A percentile compares a stretch with the other conserved stretches of the same genome.
These are phyloP conservation scores for Daldinia concentrica DNA, from an alignment of 495 filamentous ascomycete genomes.

Conservation along the genomic window DNA sequence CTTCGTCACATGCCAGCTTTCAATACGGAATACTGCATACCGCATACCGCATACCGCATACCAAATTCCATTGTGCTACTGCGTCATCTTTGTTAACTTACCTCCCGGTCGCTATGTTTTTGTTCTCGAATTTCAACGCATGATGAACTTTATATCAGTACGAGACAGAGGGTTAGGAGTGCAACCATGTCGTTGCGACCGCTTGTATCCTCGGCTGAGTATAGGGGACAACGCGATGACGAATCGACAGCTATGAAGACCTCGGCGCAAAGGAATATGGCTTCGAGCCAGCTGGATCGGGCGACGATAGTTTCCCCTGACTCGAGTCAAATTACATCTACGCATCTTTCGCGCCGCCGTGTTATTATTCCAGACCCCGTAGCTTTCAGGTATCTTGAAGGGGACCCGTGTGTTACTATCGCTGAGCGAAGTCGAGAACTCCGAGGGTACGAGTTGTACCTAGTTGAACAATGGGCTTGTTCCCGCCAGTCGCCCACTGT, in stretches of 20 bases:
- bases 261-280: slow-evolving; percentile 22
- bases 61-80: background rate
- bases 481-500: slow-evolving; percentile 90
- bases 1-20: slow-evolving; percentile 41
- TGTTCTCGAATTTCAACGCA: slow-evolving; percentile 13
- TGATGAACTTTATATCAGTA: slow-evolving; percentile 32
- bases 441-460: slow-evolving; percentile 88
- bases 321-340: slow-evolving; percentile 25
- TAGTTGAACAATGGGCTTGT: slow-evolving; percentile 98
- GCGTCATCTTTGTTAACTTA: slow-evolving; percentile 11
- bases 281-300: slow-evolving; percentile 19
- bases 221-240: slow-evolving; percentile 36
- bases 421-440: slow-evolving; percentile 74
- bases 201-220: slow-evolving; percentile 41
- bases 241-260: slow-evolving; percentile 21
- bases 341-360: slow-evolving; percentile 47
- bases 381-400: slow-evolving; percentile 85
- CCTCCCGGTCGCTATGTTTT: slow-evolving; percentile 28
- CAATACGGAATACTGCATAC: background rate
- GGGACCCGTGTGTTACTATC: slow-evolving; percentile 80
- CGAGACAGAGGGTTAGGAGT: slow-evolving; percentile 29
- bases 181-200: slow-evolving; percentile 47
- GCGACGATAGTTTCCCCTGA: slow-evolving; percentile 25
- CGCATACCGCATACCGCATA: background rate
- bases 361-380: slow-evolving; percentile 79